Evolutionary conservation across 441 rosid genomes (phyloP), one percentile per base, ranked within the genome.

Genomic region (Erodium chrysanthum): DNA sequence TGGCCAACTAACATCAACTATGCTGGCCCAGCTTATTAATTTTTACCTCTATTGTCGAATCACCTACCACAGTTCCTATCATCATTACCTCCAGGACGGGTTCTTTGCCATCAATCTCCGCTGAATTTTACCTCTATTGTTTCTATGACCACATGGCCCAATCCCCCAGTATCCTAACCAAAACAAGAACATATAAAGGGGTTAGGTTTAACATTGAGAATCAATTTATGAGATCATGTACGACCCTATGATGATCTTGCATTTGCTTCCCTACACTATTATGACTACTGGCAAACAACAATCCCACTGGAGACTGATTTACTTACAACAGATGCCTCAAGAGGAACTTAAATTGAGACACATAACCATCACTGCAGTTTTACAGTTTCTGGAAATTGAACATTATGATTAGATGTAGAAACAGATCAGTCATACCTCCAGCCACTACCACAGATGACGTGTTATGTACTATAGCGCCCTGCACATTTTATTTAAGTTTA

Each of bases 1-100:
- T 48, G 56, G 56, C 56, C n/a, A 48, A 48, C 56, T 48, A 48
- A 48, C 56, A 48, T 48, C 56, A 48, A 48, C 17, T 14, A 48
- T 14, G 56, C 7, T 7, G 7, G 56, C 56, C 56, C 56, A 15
- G 56, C 17, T 48, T 4, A 48, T 48, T 48, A 48, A 48, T 48
- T n/a, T n/a, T n/a, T n/a, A n/a, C n/a, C n/a, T n/a, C n/a, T n/a
- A n/a, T n/a, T n/a, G n/a, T n/a, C n/a, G n/a, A n/a, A n/a, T n/a
- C n/a, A 7, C 7, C 56, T n/a, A 48, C 56, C 56, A 14, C 56
- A 48, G 7, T 48, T 48, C 18, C 20, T 48, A 7, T 48, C 56
- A 48, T 48, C 18, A 48, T 48, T 4, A 48, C 56, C 56, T 48
- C 56, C 56, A 0, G 20, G 56, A 15, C 56, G 18, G 18, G 20